A percentile compares a stretch with the other conserved stretches of the same genome.
phyloP scores from a whole-genome alignment of 2,329 filamentous ascomycete species.

The Leptographium galeiforme region DNA sequence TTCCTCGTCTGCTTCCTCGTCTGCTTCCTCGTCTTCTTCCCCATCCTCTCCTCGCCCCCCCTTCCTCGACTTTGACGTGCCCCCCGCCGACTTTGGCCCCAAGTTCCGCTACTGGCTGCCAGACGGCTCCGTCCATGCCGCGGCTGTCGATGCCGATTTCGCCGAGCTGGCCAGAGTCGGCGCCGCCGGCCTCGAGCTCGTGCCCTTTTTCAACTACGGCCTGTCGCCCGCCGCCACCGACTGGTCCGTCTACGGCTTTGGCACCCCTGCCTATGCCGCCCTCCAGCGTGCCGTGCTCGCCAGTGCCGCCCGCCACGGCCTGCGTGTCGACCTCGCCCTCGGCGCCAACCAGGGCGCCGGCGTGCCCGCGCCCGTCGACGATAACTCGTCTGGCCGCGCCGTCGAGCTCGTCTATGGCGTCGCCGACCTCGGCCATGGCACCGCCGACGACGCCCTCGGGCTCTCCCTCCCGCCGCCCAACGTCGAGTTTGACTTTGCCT shows the following conservation, averaged over 20 bases:
- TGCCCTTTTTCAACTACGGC: slow-evolving; percentile 16
- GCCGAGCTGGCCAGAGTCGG: slow-evolving; percentile 7
- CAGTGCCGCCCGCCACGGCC: slow-evolving; percentile 3
- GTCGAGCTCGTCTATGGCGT: slow-evolving; percentile 20
- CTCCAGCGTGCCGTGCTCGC: slow-evolving; percentile 10
- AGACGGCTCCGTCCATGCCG: slow-evolving; percentile 12
- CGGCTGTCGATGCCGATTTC: slow-evolving; percentile 11
- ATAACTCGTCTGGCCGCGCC: slow-evolving; percentile 17
- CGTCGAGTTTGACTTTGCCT: slow-evolving; percentile 9
- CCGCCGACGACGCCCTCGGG: slow-evolving; percentile 13
- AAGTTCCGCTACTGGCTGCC: slow-evolving; percentile 17
- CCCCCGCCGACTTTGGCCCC: slow-evolving; percentile 7
- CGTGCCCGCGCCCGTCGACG: slow-evolving; percentile 10
- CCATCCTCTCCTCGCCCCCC: background rate
- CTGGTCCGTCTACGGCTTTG: slow-evolving; percentile 27
- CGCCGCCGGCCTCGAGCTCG: slow-evolving; percentile 15
- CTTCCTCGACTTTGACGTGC: slow-evolving; percentile 1
- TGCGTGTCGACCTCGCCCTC: slow-evolving; percentile 14
- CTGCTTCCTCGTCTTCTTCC: no score
- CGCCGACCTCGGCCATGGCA: slow-evolving; percentile 16
- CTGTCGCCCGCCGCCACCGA: slow-evolving; percentile 12
- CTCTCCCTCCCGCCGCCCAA: slow-evolving; percentile 7
- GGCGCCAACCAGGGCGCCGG: slow-evolving; percentile 14
- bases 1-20: no score
- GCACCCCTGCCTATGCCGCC: slow-evolving; percentile 16